A percentile compares a stretch with the other conserved stretches of the same genome.
Evolutionary conservation across 805 yeast genomes (phyloP).

Genomic region (Cyberlindnera euphorbiae): DNA sequence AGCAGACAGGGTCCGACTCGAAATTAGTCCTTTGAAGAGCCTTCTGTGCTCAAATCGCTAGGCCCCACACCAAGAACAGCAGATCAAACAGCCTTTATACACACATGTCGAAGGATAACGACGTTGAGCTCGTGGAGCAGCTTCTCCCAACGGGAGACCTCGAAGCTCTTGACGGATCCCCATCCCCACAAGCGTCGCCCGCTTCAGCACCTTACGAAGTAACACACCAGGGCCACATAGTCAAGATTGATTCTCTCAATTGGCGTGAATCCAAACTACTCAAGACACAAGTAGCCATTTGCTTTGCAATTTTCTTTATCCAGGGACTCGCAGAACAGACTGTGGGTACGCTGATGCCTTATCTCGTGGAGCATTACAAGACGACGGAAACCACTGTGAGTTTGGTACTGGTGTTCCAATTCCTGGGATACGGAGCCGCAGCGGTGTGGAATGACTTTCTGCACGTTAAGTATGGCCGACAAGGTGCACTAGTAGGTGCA

Average conservation of each 20-base stretch:
- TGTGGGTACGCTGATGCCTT: slow-evolving; percentile 54
- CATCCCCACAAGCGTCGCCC: background rate
- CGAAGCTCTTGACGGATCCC: too few species aligned
- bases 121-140: slow-evolving; percentile 5
- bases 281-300: slow-evolving; percentile 37
- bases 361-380: slow-evolving; percentile 41
- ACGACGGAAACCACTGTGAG: slow-evolving; percentile 47
- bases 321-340: slow-evolving; percentile 60
- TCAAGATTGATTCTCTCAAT: slow-evolving; percentile 11
- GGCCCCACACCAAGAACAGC: too few species aligned
- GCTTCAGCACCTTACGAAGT: background rate
- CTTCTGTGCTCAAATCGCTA: too few species aligned
- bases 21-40: too few species aligned
- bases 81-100: too few species aligned
- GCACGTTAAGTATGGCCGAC: slow-evolving; percentile 42
- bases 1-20: too few species aligned
- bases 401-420: slow-evolving; percentile 45
- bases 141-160: slow-evolving; percentile 1
- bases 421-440: slow-evolving; percentile 50
- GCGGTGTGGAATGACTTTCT: slow-evolving; percentile 43
- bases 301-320: slow-evolving; percentile 37
- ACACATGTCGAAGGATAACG: slow-evolving; percentile 2
- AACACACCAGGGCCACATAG: slow-evolving; percentile 4
- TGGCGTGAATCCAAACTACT: slow-evolving; percentile 33
- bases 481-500: slow-evolving; percentile 39